These are phyloP conservation scores for Barnettozyma siamensis DNA, from an alignment of 805 yeast genomes.

Conservation along the genomic window DNA sequence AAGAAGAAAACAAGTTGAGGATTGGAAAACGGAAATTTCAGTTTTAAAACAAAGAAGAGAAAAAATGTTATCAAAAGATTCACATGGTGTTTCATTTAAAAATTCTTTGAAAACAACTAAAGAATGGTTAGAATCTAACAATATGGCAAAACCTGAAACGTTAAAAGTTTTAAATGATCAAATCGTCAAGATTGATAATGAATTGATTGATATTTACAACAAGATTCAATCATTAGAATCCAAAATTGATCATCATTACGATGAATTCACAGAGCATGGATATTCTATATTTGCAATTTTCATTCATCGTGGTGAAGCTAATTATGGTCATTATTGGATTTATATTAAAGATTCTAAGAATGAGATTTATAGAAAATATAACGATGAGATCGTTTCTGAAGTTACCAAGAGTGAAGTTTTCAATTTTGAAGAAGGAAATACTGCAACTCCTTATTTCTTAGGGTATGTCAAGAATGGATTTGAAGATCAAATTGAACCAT, in stretches of 20 bases:
- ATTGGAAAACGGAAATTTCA: slow-evolving; percentile 55
- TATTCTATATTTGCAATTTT: slow-evolving; percentile 87
- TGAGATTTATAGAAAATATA: slow-evolving; percentile 77
- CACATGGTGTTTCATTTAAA: slow-evolving; percentile 41
- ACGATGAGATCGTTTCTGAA: slow-evolving; percentile 91
- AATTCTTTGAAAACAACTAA: slow-evolving; percentile 52
- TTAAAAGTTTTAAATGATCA: slow-evolving; percentile 42
- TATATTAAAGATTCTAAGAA: slow-evolving; percentile 74
- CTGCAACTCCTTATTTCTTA: slow-evolving; percentile 91
- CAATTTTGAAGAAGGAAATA: slow-evolving; percentile 59
- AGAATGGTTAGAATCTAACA: slow-evolving; percentile 43
- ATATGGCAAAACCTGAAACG: slow-evolving; percentile 40
- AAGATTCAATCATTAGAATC: slow-evolving; percentile 40
- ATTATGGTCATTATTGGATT: slow-evolving; percentile 96
- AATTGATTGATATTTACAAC: slow-evolving; percentile 36
- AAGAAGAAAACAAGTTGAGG: slow-evolving; percentile 47
- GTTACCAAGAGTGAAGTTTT: slow-evolving; percentile 63
- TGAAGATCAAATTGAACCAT: slow-evolving; percentile 53
- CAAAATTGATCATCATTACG: slow-evolving; percentile 55
- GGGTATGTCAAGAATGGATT: slow-evolving; percentile 72
- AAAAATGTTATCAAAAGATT: slow-evolving; percentile 40
- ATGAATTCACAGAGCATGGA: slow-evolving; percentile 54
- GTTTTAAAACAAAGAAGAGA: slow-evolving; percentile 39
- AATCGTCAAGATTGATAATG: slow-evolving; percentile 40
- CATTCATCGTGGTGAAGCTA: slow-evolving; percentile 93